Evolutionary conservation across 75 land plant species (phyloP), one percentile per base, ranked within the genome.

Genomic region (Selaginella moellendorffii): DNA sequence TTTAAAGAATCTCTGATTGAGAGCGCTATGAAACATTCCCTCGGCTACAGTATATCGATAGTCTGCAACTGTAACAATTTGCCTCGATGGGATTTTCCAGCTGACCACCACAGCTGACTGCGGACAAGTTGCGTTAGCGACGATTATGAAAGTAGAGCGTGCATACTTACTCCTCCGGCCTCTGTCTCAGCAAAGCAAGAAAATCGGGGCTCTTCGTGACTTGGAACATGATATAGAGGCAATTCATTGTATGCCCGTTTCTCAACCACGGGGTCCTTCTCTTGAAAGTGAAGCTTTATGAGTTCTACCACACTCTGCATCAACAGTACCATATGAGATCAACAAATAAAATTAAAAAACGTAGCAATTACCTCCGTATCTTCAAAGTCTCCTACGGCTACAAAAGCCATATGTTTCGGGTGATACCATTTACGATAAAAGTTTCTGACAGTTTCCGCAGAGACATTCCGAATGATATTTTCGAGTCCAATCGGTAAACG

Each of bases 71-170:
- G 87, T 83, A 61, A 72, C 83, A 72, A 85, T 74, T 30, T 81
- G 72, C 52, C 27, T 66, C 23, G 70, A 74, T 29, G 83, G 81
- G 46, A 83, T 71, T 75, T 88, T 92, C 65, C 85, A 92, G 78
- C 95, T 89, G 62, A 93, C 72, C 76, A 85, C 80, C 17, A 93
- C 98, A 73, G 90, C 90, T 42, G 98, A 93, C 97, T 92, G 81
- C 17, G 27, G 24, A 60, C 25, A 72, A 12, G 52, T 27, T 5
- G 5, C 9, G 25, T 21, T 56, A 56, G 19, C n/a, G n/a, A 21
- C 54, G 17, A 1, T 42, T 19, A 25, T 31, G 27, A 14, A 62
- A 52, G 63, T 2, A 42, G 22, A 28, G 56, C 14, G 29, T 20
- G n/a, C 24, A 56, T 20, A 62, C 75, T 30, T 67, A 92, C 97